Evolutionary conservation across 176 grass and related monocot species (phyloP).

Genomic region (Alopecurus myosuroides): DNA sequence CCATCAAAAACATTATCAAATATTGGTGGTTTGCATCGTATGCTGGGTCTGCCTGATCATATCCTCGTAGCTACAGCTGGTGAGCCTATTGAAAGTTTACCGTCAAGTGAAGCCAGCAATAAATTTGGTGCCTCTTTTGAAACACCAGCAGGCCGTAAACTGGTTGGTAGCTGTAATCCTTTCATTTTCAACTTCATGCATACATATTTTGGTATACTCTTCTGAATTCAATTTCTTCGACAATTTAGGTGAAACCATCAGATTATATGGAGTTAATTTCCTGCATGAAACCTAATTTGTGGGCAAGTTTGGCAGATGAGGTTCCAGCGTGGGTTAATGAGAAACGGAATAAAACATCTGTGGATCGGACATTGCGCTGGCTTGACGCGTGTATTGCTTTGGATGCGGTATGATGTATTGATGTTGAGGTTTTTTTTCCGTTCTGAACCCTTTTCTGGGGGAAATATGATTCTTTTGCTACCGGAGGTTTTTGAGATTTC

Average conservation of each 20-base stretch:
- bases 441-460: not conserved
- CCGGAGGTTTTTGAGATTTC: not conserved
- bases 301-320: constrained; percentile 90
- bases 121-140: constrained; percentile 87
- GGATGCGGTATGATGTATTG: constrained; percentile 40
- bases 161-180: constrained; percentile 36
- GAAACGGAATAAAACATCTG: constrained; percentile 79
- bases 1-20: constrained; percentile 55
- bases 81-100: constrained; percentile 82
- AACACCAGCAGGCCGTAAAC: constrained; percentile 68
- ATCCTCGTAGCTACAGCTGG: constrained; percentile 69
- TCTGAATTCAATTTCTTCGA: not conserved
- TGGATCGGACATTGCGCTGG: constrained; percentile 88
- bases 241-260: constrained; percentile 63
- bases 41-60: constrained; percentile 68
- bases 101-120: constrained; percentile 59
- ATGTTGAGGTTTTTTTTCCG: not conserved
- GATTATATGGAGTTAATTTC: constrained; percentile 90
- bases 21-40: constrained; percentile 66
- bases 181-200: not conserved
- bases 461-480: not conserved
- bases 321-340: constrained; percentile 84
- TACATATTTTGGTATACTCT: not conserved
- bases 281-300: constrained; percentile 72
- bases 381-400: constrained; percentile 82